These are phyloP conservation scores for Globisporangium cystogenes DNA, from an alignment of 352 stramenopile species.

Conservation along the genomic window DNA sequence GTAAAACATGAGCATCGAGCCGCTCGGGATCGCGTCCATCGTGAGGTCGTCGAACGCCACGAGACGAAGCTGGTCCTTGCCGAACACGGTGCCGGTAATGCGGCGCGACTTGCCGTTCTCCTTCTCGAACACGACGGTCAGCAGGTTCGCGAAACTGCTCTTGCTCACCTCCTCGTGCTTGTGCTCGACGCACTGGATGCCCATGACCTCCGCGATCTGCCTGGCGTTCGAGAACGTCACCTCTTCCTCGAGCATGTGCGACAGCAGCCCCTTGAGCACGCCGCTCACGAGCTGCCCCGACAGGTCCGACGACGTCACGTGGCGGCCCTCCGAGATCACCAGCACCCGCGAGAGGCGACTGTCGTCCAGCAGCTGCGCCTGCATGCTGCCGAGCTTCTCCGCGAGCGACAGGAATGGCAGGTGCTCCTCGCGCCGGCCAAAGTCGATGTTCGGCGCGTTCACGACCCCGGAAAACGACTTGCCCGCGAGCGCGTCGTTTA, in stretches of 20 bases:
- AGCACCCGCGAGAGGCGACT: constrained; percentile 60
- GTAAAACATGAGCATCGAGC: constrained; percentile 91
- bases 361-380: constrained; percentile 79
- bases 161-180: constrained; percentile 74
- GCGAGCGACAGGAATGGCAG: constrained; percentile 85
- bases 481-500: constrained; percentile 89
- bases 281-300: constrained; percentile 82
- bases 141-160: constrained; percentile 85
- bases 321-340: constrained; percentile 75
- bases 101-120: constrained; percentile 51
- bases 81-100: constrained; percentile 90
- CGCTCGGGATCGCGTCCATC: constrained; percentile 83
- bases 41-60: constrained; percentile 85
- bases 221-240: constrained; percentile 89
- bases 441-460: constrained; percentile 94
- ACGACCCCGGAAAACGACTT: constrained; percentile 92
- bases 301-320: constrained; percentile 77
- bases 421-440: constrained; percentile 69
- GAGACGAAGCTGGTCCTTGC: constrained; percentile 80
- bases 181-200: constrained; percentile 87
- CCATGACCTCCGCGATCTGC: constrained; percentile 82
- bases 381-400: constrained; percentile 89
- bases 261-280: constrained; percentile 89
- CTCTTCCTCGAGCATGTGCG: constrained; percentile 88
- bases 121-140: constrained; percentile 91